Evolutionary conservation across 768 basidiomycete species (phyloP), one percentile per base, ranked within the genome.

Genomic region (Leccinum aurantiacum): DNA sequence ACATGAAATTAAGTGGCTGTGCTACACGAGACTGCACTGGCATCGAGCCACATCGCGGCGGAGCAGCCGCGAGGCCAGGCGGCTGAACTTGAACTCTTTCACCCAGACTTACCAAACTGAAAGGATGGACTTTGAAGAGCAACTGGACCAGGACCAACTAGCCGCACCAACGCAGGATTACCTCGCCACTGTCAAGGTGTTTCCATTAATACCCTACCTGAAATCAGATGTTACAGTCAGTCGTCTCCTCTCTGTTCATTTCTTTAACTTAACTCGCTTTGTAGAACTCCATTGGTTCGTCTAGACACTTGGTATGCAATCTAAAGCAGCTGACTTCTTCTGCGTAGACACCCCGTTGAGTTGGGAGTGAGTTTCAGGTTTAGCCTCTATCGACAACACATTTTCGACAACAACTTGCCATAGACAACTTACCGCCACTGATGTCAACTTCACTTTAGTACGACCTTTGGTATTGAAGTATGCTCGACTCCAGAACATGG

Each of bases 371-470:
- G 88, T 83, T 31, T 25, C 25, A 25, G 25, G 25, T 27, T 52
- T 52, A 24, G 14, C 35, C 25, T 50, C 11, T 22, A 10, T 60
- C 6, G 2, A 31, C 59, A 22, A 19, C 46, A 15, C 48, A 3
- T 49, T 57, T 44, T 55, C 58, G 48, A 60, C 56, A 35, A 54
- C 35, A 47, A 55, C 54, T 57, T 60, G 60, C 51, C 29, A 17
- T 47, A 91, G 89, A n/a, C 91, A 93, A 66, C 78, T 94, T 58
- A 90, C 85, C 6, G 90, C 91, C 1, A 83, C 90, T 7, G 92
- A 93, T 67, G 83, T 94, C 74, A 90, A 91, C 68, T 91, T 91
- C 63, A 80, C 86, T 19, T 79, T 93, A 54, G 85, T 93, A 19
- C 84, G 90, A 7, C 92, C 92, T 0, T 71, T 93, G 33, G 88